Evolutionary conservation across 2,329 filamentous ascomycete genomes (phyloP), one percentile per base, ranked within the genome.

Genomic region (Diaporthe destruens): DNA sequence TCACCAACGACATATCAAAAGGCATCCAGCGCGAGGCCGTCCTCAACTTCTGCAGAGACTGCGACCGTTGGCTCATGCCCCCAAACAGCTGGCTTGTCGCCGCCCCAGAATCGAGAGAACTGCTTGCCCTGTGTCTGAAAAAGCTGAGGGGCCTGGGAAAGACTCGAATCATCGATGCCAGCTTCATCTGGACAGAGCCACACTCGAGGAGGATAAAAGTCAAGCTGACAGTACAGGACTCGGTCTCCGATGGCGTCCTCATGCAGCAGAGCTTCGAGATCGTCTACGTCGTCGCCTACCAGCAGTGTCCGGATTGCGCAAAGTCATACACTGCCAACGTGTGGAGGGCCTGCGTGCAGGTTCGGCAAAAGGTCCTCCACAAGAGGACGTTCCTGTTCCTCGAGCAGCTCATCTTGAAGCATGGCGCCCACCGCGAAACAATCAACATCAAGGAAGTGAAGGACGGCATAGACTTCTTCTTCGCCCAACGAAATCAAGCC

Each of bases 371-470:
- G 85, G 96, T 99, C 51, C 90, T 94, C 6, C 96, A 99, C 85
- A 99, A 98, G 90, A 88, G 96, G 78, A 89, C 88, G 1, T 89
- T 90, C 77, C 78, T 90, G 57, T 88, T 86, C 80, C 90, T 98
- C 47, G 96, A 98, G 83, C 96, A 99, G 86, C 88, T 98, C 71
- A 97, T 99, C 77, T 87, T 99, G 77, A 98, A 98, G 86, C 95
- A 98, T 81, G 90, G 90, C 71, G 96, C 96, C 5, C 95, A 98
- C 82, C 90, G 91, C 76, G 95, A 99, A 77, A 96, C 96, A 0
- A 95, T 98, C 83, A 99, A 98, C 82, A 99, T 99, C 84, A 98
- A 97, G 81, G 96, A 99, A 84, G 93, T 94, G 36, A 95, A 95
- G 83, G 95, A 98, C 78, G 73, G 96, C 1, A 91, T 99, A 73